A percentile compares a stretch with the other conserved stretches of the same genome.
These are phyloP conservation scores for Brassica juncea DNA, from an alignment of 345 rosid species.

Conservation along the genomic window DNA sequence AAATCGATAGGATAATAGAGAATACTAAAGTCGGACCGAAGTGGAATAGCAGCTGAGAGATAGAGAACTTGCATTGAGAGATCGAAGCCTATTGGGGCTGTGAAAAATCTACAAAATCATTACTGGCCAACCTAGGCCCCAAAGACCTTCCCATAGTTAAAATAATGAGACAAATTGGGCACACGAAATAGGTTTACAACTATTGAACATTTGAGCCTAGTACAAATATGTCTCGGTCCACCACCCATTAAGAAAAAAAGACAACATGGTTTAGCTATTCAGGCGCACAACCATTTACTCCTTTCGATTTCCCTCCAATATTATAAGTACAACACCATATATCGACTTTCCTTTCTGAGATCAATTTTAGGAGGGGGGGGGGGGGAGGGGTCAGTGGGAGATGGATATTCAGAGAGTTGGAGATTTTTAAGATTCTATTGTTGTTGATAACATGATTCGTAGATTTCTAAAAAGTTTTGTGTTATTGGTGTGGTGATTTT, in stretches of 20 bases:
- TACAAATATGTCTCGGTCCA: neutral
- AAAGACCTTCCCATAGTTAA: neutral
- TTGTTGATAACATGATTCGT: too few species aligned
- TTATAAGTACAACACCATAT: neutral
- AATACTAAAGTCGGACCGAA: neutral
- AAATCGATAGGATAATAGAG: neutral
- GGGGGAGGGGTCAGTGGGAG: too few species aligned
- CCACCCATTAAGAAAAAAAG: constrained; percentile 7
- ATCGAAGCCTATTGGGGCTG: neutral
- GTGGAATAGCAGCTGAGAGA: neutral
- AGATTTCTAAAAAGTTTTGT: too few species aligned
- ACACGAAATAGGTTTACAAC: neutral
- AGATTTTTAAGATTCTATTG: too few species aligned
- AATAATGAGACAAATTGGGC: neutral
- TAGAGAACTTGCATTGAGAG: neutral
- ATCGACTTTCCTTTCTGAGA: neutral
- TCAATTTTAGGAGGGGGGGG: too few species aligned
- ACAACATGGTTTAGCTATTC: neutral
- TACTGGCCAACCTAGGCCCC: neutral
- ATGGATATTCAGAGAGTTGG: too few species aligned
- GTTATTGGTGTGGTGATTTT: too few species aligned
- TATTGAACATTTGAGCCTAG: neutral
- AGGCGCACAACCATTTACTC: neutral
- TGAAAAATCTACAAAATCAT: neutral
- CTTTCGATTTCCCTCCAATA: neutral